Evolutionary conservation across 2,329 filamentous ascomycete genomes (phyloP).

Genomic region (Septoria linicola): DNA sequence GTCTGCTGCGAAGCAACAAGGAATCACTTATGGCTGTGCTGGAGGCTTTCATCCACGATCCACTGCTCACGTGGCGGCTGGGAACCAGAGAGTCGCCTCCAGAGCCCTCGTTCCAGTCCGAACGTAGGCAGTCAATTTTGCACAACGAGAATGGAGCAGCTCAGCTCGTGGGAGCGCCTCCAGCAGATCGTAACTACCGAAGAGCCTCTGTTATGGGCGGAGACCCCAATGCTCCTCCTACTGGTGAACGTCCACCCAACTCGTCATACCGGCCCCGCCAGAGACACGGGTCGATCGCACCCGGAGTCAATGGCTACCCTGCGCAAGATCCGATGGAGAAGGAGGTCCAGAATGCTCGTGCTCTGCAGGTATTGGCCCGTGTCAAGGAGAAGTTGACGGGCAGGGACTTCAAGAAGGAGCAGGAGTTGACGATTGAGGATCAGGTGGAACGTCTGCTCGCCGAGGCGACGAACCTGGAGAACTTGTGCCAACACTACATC

Average conservation of each 20-base stretch:
- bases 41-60: slow-evolving; percentile 98
- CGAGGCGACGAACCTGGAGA: slow-evolving; percentile 95
- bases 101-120: slow-evolving; percentile 59
- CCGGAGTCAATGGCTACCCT: slow-evolving; percentile 34
- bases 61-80: slow-evolving; percentile 95
- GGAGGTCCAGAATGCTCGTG: slow-evolving; percentile 90
- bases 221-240: slow-evolving; percentile 32
- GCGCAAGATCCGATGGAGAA: slow-evolving; percentile 42
- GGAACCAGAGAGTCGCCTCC: slow-evolving; percentile 61
- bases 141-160: slow-evolving; percentile 41
- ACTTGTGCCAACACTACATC: slow-evolving; percentile 97
- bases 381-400: slow-evolving; percentile 96
- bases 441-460: slow-evolving; percentile 94
- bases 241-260: slow-evolving; percentile 35
- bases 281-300: slow-evolving; percentile 26
- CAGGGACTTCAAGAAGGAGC: slow-evolving; percentile 80
- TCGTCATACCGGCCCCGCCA: slow-evolving; percentile 18
- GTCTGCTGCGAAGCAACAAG: slow-evolving; percentile 93
- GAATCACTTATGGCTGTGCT: slow-evolving; percentile 97
- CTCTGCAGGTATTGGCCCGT: slow-evolving; percentile 83
- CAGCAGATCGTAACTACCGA: slow-evolving; percentile 27
- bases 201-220: slow-evolving; percentile 36
- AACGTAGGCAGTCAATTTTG: slow-evolving; percentile 61
- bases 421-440: slow-evolving; percentile 78
- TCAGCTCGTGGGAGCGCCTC: not conserved